These are phyloP conservation scores for Plantago major DNA, from an alignment of 257 asterid species.

Conservation along the genomic window DNA sequence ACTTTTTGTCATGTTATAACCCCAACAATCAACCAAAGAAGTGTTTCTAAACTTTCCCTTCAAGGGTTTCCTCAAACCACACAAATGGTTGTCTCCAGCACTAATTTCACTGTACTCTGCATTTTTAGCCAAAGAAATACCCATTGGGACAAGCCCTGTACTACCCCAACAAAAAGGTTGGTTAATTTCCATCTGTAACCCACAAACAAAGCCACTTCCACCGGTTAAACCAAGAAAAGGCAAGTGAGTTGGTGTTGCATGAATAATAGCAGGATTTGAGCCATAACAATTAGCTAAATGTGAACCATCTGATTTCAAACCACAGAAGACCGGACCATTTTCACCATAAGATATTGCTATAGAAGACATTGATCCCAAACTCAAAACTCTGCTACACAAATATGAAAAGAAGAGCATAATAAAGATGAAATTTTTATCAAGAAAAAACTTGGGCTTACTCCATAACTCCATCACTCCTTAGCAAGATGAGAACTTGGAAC, in stretches of 20 bases:
- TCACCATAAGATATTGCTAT: constrained; percentile 81
- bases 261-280: constrained; percentile 53
- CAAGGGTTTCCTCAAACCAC: constrained; percentile 72
- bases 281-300: constrained; percentile 70
- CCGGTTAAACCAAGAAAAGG: constrained; percentile 65
- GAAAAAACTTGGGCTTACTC: constrained; percentile 4
- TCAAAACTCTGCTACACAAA: constrained; percentile 37
- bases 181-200: constrained; percentile 44
- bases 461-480: constrained; percentile 23
- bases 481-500: background rate
- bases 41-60: constrained; percentile 52
- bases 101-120: constrained; percentile 67
- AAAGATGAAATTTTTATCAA: constrained; percentile 17
- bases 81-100: constrained; percentile 85
- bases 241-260: constrained; percentile 48
- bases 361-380: constrained; percentile 88
- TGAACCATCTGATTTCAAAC: constrained; percentile 77
- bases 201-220: constrained; percentile 80
- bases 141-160: constrained; percentile 49
- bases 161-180: constrained; percentile 89
- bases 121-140: constrained; percentile 36
- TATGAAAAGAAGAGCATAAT: constrained; percentile 31
- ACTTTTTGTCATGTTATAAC: constrained; percentile 73
- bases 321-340: constrained; percentile 74
- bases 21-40: constrained; percentile 90